A percentile compares a stretch with the other conserved stretches of the same genome.
phyloP scores from a whole-genome alignment of 352 stramenopile species.

The Pythium aquatile region DNA sequence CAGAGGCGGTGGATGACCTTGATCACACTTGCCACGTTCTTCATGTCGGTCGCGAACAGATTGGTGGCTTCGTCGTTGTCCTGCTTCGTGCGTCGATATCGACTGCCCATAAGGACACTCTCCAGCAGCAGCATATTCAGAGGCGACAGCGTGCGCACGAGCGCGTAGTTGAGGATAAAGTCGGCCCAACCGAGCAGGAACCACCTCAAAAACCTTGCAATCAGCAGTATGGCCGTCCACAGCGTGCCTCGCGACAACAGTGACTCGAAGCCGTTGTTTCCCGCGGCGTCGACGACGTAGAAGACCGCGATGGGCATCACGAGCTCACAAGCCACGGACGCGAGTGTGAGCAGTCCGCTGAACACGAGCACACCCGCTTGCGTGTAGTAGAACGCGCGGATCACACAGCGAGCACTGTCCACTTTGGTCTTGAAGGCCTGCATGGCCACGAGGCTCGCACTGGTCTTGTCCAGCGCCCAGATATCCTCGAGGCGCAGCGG shows the following conservation, averaged over 20 bases:
- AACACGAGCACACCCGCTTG: constrained; percentile 31
- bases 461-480: constrained; percentile 44
- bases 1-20: constrained; percentile 35
- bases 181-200: constrained; percentile 34
- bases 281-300: constrained; percentile 36
- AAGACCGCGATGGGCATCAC: constrained; percentile 45
- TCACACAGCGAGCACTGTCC: constrained; percentile 36
- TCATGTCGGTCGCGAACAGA: constrained; percentile 34
- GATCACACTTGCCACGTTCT: constrained; percentile 25
- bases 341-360: constrained; percentile 42
- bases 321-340: constrained; percentile 38
- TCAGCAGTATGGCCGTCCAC: constrained; percentile 33
- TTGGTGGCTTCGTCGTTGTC: constrained; percentile 26
- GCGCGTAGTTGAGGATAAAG: constrained; percentile 31
- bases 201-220: constrained; percentile 34
- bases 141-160: constrained; percentile 21
- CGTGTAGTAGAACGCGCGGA: constrained; percentile 30
- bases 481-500: constrained; percentile 36
- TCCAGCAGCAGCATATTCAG: constrained; percentile 37
- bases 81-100: not conserved
- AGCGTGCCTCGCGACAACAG: constrained; percentile 31
- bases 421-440: constrained; percentile 31
- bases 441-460: constrained; percentile 34
- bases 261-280: constrained; percentile 15
- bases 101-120: constrained; percentile 25